Evolutionary conservation across 2,329 filamentous ascomycete species (phyloP), one percentile per base, ranked within the genome.

Genomic region (Colletotrichum shisoi): DNA sequence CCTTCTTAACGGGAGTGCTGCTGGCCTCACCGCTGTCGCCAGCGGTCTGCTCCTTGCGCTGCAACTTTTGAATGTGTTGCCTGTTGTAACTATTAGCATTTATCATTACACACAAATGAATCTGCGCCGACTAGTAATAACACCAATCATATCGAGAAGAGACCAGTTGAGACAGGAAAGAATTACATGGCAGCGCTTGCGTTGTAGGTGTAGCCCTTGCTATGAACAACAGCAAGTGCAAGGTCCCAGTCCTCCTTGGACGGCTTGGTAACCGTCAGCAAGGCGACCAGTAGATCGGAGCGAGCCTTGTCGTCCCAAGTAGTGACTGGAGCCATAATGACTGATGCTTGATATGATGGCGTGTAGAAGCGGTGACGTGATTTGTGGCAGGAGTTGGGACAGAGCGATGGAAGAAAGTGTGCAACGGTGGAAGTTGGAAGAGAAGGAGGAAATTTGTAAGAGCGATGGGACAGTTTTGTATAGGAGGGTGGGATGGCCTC

Each of bases 1-100:
- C 24, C 15, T 57, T 64, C 60, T 71, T 74, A 15, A 57, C 57
- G 1, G 71, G 65, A 7, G 70, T 62, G 9, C 70, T 19, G 42
- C 37, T 53, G 17, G 53, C 60, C 53, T 63, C 61, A 5, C 64
- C 61, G 34, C 57, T 51, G 8, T 64, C 64, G 21, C 75, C 69
- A 8, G 68, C 46, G 5, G 72, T 73, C n/a, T 78, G 77, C 61
- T 69, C 67, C 60, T 69, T 74, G 67, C 74, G 76, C 67, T 79
- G 79, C 3, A 83, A 76, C 70, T 82, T 83, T 69, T 81, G 79
- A 8, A 83, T 76, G 40, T 83, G 81, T 71, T 83, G 81, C 52
- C 81, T 83, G 56, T 59, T 0, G 60, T 46, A 45, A 17, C 24
- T 15, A 62, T 72, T 63, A 73, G 71, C 39, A 45, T 21, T 48